Conservation (phyloP, 1,139 yeast genomes). For the Geotrichum citri-aurantii region DNA sequence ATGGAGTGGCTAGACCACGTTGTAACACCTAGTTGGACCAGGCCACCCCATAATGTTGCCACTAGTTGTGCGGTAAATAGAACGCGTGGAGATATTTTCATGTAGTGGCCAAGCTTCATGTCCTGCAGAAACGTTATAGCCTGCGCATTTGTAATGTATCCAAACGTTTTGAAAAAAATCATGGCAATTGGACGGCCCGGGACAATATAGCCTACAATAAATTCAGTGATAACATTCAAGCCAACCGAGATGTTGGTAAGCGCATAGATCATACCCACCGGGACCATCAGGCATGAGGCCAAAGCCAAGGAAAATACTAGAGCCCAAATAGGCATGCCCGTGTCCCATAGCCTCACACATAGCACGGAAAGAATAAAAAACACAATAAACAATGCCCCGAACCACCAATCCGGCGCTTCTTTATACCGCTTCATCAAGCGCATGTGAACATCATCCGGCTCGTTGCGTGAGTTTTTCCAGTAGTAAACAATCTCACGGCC, state of each 20-base stretch:
- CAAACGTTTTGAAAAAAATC: conserved; percentile 56
- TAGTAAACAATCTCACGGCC: conserved; percentile 48
- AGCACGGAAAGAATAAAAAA: conserved; percentile 48
- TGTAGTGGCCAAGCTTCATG: conserved; percentile 59
- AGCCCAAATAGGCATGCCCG: conserved; percentile 45
- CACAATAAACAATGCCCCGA: conserved; percentile 41
- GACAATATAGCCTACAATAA: conserved; percentile 56
- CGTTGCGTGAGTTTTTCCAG: conserved; percentile 41
- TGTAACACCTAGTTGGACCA: conserved; percentile 40
- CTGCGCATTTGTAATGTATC: conserved; percentile 53
- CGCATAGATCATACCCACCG: conserved; percentile 50
- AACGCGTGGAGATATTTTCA: conserved; percentile 56
- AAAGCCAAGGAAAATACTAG: conserved; percentile 49
- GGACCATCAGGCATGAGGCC: conserved; percentile 50
- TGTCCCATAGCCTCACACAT: conserved; percentile 44
- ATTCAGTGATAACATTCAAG: conserved; percentile 55
- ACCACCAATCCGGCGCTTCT: conserved; percentile 70
- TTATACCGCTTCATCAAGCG: conserved; percentile 55
- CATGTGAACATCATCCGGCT: conserved; percentile 55
- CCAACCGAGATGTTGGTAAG: conserved; percentile 52
- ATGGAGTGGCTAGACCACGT: conserved; percentile 45
- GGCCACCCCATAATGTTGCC: conserved; percentile 37
- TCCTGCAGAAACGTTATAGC: conserved; percentile 52
- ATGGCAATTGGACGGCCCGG: conserved; percentile 61
- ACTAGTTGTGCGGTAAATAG: conserved; percentile 50